Conservation (phyloP, 1,284 basidiomycete genomes). For the Rhodotorula sp. region DNA sequence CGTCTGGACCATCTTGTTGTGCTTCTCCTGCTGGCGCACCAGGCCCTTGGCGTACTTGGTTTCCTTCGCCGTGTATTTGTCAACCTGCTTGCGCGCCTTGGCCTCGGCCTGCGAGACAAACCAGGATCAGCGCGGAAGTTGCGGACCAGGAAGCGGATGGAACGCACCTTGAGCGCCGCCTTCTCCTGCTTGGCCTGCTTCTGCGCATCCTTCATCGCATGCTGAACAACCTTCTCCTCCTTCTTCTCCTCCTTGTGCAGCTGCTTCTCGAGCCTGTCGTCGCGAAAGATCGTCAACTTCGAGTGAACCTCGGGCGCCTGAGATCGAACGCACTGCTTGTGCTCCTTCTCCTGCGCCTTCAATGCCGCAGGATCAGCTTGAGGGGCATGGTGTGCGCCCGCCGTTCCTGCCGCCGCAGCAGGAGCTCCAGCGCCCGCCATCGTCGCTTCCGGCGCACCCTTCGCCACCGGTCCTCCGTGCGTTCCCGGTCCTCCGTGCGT, state of each 20-base stretch:
- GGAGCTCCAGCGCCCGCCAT: neutral
- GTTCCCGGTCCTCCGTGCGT: neutral
- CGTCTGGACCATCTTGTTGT: conserved; percentile 18
- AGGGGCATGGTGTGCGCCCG: neutral
- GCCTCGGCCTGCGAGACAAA: conserved; percentile 11
- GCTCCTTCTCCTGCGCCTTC: conserved; percentile 32
- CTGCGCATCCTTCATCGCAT: conserved; percentile 6
- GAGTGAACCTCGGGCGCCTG: no score
- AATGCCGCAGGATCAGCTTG: neutral
- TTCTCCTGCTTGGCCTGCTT: conserved; percentile 29
- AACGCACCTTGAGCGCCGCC: conserved; percentile 31
- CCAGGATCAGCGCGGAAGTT: neutral
- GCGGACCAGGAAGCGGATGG: no score
- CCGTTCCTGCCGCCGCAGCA: neutral
- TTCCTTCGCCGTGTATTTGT: conserved; percentile 31
- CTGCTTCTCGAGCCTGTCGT: conserved; percentile 20
- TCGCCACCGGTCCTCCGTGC: no score
- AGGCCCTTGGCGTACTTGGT: conserved; percentile 19
- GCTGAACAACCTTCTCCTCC: conserved; percentile 28
- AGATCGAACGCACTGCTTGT: conserved; percentile 20
- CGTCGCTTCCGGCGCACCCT: neutral
- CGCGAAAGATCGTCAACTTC: neutral
- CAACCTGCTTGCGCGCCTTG: conserved; percentile 30
- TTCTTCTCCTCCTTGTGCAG: conserved; percentile 29
- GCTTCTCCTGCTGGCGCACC: conserved; percentile 19